These are phyloP conservation scores for Ustilago trichophora DNA, from an alignment of 1,284 basidiomycete genomes.

Conservation along the genomic window DNA sequence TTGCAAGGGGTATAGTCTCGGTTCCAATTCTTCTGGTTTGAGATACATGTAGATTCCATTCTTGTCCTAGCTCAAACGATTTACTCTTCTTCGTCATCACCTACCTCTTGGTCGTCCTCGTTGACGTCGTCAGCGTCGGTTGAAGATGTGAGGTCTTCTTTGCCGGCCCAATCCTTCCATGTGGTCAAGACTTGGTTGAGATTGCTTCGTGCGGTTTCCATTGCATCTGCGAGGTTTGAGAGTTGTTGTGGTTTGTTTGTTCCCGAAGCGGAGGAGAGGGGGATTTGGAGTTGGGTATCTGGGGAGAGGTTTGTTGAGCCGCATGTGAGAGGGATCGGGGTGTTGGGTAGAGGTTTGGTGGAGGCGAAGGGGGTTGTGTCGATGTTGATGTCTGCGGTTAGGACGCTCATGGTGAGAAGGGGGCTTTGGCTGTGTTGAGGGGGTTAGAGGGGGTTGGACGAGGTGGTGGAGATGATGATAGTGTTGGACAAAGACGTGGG, in stretches of 20 bases:
- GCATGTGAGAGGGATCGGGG: slow-evolving; percentile 18
- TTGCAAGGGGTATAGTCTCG: slow-evolving; percentile 2
- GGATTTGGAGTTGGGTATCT: slow-evolving; percentile 19
- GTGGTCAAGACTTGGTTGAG: slow-evolving; percentile 29
- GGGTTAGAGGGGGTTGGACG: too few species aligned
- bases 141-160: slow-evolving; percentile 2
- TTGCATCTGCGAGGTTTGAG: slow-evolving; percentile 19
- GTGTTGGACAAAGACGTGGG: too few species aligned
- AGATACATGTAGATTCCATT: too few species aligned
- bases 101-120: neutral
- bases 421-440: too few species aligned
- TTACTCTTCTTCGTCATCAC: slow-evolving; percentile 11
- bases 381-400: slow-evolving; percentile 28
- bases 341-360: slow-evolving; percentile 2
- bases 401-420: too few species aligned
- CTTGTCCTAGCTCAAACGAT: slow-evolving; percentile 12
- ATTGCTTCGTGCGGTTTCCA: slow-evolving; percentile 18
- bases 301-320: too few species aligned
- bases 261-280: neutral
- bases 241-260: slow-evolving; percentile 21
- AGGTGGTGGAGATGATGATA: too few species aligned
- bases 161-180: slow-evolving; percentile 45
- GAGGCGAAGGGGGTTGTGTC: slow-evolving; percentile 2
- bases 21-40: too few species aligned
- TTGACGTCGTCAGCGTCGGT: too few species aligned